phyloP scores from a whole-genome alignment of 441 rosid species.

The Bruguiera hainesii region DNA sequence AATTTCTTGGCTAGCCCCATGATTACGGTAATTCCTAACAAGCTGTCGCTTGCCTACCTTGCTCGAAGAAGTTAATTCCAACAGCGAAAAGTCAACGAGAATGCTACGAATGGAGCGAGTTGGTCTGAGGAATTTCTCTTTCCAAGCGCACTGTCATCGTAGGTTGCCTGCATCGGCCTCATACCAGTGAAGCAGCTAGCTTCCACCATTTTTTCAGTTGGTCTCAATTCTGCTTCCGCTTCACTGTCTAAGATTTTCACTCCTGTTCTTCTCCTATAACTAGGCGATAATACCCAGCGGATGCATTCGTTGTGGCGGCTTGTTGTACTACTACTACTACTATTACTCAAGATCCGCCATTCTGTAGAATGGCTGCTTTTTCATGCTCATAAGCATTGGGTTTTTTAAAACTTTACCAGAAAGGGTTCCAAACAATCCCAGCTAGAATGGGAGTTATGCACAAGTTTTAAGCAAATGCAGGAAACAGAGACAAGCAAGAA shows the following conservation, averaged over 20 bases:
- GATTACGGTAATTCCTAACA: conserved; percentile 41
- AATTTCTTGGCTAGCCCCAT: conserved; percentile 53
- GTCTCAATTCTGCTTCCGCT: conserved; percentile 48
- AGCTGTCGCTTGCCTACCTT: conserved; percentile 39
- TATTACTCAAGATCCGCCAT: too few relatives aligned
- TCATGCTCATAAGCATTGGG: too few relatives aligned
- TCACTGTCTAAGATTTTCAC: conserved; percentile 37
- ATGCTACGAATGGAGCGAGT: conserved; percentile 42
- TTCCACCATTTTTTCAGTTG: conserved; percentile 34
- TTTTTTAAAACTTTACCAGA: too few relatives aligned
- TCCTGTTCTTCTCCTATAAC: too few relatives aligned
- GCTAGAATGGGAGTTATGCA: too few relatives aligned
- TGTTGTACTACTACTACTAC: too few relatives aligned
- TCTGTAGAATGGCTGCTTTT: too few relatives aligned
- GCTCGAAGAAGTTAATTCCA: conserved; percentile 65
- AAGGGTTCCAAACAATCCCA: too few relatives aligned
- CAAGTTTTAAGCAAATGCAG: too few relatives aligned
- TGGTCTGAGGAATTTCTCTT: conserved; percentile 34
- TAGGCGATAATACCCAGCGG: too few relatives aligned
- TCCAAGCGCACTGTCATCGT: conserved; percentile 52
- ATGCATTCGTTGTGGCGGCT: too few relatives aligned
- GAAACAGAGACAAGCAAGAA: too few relatives aligned
- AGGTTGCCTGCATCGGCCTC: conserved; percentile 6
- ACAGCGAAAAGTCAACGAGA: conserved; percentile 30
- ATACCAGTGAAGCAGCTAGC: conserved; percentile 19